Base-by-base conservation (phyloP, 23 red algal genomes). In the Gracilaria vermiculophylla region DNA sequence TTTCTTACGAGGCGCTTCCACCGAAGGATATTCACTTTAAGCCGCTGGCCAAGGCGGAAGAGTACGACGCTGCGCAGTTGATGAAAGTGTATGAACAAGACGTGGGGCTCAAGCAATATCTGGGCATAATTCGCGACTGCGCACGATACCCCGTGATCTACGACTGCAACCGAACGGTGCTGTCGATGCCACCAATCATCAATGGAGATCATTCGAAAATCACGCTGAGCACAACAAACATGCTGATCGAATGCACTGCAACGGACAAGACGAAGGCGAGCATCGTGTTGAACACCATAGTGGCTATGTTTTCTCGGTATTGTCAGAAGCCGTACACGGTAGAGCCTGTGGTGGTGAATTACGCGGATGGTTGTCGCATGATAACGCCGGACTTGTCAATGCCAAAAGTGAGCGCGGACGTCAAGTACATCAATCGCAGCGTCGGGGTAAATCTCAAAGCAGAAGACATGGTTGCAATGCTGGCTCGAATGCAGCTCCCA, bases 171-270 rank as follows among this genome's bases (percentile, higher is more conserved):
- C 77, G 86, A 41, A 82, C 62, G 16, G 91, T 99, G 48, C 83
- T 95, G 36, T 99, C 97, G 27, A 77, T 99, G 79, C 97, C 97
- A 58, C 97, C 97, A 16, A 94, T 99, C 28, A 99, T 99, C 49
- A 99, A 99, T 53, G 97, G 97, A 20, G 97, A 99, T 52, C 87
- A 80, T 24, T 81, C 76, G 47, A 99, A 99, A 77, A 87, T 99
- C 33, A 92, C 86, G 3, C n/a, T 88, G 33, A 70, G 77, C 44
- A 99, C 97, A 23, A 86, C 23, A 43, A 99, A 99, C 43, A 95
- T 99, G 87, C 80, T 99, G 13, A 95, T 99, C 29, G 97, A 99
- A 54, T 99, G 97, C 83, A 99, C 97, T 3, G 97, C 90, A 44
- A 99, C 97, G 7, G 97, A 99, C 41, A 62, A 74, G 49, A 93